phyloP scores from a whole-genome alignment of 1,284 basidiomycete species.

The Xerocomus nothofagi region DNA sequence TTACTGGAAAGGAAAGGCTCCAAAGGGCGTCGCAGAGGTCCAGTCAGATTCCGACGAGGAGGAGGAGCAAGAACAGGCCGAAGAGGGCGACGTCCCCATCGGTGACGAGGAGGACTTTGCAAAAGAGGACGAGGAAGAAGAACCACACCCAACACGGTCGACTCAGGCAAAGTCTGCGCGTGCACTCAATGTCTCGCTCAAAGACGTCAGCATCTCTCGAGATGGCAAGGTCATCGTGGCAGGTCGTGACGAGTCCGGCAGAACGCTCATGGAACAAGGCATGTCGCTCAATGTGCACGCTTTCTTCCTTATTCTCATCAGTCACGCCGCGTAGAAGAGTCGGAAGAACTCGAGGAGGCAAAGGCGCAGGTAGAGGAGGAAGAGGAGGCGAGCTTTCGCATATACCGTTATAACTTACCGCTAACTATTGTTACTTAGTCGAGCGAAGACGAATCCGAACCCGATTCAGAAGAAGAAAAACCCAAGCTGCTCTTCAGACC shows the following conservation, averaged over 20 bases:
- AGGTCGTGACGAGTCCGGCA: slow-evolving; percentile 70
- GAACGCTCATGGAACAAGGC: slow-evolving; percentile 54
- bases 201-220: slow-evolving; percentile 73
- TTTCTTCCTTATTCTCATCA: slow-evolving; percentile 8
- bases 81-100: slow-evolving; percentile 59
- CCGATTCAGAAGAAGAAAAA: slow-evolving; percentile 64
- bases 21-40: slow-evolving; percentile 62
- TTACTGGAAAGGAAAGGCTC: slow-evolving; percentile 84
- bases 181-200: slow-evolving; percentile 69
- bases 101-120: slow-evolving; percentile 52
- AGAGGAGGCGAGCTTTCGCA: slow-evolving; percentile 36
- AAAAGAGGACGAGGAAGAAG: slow-evolving; percentile 46
- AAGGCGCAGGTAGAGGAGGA: slow-evolving; percentile 40
- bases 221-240: slow-evolving; percentile 77
- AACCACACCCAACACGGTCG: slow-evolving; percentile 37
- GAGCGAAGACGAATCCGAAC: slow-evolving; percentile 77
- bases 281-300: slow-evolving; percentile 22
- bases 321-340: slow-evolving; percentile 37
- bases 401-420: neutral
- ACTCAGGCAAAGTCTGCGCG: slow-evolving; percentile 40
- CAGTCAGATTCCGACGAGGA: slow-evolving; percentile 67
- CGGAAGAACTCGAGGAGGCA: slow-evolving; percentile 45
- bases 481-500: slow-evolving; percentile 76
- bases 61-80: slow-evolving; percentile 52
- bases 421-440: slow-evolving; percentile 47